Conservation (phyloP, 345 rosid genomes). For the Lepidium africanum region DNA sequence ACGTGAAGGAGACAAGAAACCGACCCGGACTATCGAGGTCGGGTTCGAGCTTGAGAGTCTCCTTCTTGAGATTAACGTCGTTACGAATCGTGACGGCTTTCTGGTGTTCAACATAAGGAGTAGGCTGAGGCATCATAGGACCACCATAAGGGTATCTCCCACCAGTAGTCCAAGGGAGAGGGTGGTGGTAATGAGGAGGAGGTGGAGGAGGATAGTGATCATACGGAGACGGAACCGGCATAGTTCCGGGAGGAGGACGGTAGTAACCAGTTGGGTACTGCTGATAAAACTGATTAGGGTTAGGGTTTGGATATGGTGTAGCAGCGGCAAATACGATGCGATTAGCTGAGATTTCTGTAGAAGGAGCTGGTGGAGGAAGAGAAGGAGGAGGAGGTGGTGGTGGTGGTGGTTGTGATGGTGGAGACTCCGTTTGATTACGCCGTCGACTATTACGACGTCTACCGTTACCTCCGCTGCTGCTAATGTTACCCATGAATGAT, state of each 20-base stretch:
- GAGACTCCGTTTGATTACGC: constrained; percentile 33
- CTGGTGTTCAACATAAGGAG: constrained; percentile 71
- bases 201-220: constrained; percentile 42
- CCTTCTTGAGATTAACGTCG: constrained; percentile 81
- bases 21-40: constrained; percentile 58
- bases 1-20: constrained; percentile 67
- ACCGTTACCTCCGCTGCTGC: constrained; percentile 46
- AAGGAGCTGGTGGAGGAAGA: constrained; percentile 48
- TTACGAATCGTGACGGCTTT: constrained; percentile 71
- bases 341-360: constrained; percentile 64
- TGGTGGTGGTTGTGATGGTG: constrained; percentile 29
- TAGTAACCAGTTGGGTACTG: constrained; percentile 69
- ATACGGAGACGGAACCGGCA: constrained; percentile 55
- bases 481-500: constrained; percentile 57
- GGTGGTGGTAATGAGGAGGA: constrained; percentile 13
- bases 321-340: constrained; percentile 82
- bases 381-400: constrained; percentile 21
- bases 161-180: constrained; percentile 36
- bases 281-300: constrained; percentile 50
- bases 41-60: constrained; percentile 50
- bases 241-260: constrained; percentile 43
- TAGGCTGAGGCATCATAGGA: constrained; percentile 34
- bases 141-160: constrained; percentile 41
- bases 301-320: constrained; percentile 70
- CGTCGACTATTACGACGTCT: constrained; percentile 49